Conservation (phyloP, 2,329 filamentous ascomycete genomes). For the Penicillium thymicola region DNA sequence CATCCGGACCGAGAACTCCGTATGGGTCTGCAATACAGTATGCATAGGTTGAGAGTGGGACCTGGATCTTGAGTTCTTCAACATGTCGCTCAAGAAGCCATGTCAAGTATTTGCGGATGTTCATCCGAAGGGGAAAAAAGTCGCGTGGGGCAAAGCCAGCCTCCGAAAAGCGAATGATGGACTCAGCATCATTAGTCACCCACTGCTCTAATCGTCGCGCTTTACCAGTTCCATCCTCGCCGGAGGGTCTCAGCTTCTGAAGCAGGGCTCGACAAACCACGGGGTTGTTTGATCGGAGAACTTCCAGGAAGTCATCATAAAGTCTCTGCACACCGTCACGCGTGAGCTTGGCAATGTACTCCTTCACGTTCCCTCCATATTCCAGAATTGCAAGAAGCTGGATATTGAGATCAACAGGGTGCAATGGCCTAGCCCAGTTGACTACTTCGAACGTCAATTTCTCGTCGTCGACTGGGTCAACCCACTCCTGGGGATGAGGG, state of each 20-base stretch:
- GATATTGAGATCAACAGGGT: conserved; percentile 49
- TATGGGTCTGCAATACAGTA: conserved; percentile 58
- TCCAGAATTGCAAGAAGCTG: conserved; percentile 56
- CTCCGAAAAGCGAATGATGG: conserved; percentile 39
- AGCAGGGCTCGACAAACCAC: conserved; percentile 37
- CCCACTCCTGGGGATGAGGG: conserved; percentile 37
- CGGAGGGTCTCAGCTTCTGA: conserved; percentile 30
- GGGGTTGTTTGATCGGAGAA: conserved; percentile 36
- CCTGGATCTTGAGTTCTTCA: conserved; percentile 47
- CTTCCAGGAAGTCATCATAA: conserved; percentile 35
- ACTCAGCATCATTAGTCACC: conserved; percentile 33
- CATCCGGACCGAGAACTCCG: conserved; percentile 50
- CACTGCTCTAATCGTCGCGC: conserved; percentile 36
- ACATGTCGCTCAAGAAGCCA: conserved; percentile 43
- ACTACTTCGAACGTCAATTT: conserved; percentile 58
- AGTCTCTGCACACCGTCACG: conserved; percentile 35
- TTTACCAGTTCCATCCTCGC: conserved; percentile 23
- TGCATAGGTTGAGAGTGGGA: conserved; percentile 52
- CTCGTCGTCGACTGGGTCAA: conserved; percentile 35
- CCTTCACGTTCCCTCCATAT: conserved; percentile 48
- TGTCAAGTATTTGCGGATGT: conserved; percentile 39
- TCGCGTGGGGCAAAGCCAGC: conserved; percentile 48
- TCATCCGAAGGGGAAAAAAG: conserved; percentile 42
- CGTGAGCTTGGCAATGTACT: conserved; percentile 44
- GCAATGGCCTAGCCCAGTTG: conserved; percentile 45